Evolutionary conservation across 352 stramenopile species (phyloP).

Genomic region (Pythium sukuiense): DNA sequence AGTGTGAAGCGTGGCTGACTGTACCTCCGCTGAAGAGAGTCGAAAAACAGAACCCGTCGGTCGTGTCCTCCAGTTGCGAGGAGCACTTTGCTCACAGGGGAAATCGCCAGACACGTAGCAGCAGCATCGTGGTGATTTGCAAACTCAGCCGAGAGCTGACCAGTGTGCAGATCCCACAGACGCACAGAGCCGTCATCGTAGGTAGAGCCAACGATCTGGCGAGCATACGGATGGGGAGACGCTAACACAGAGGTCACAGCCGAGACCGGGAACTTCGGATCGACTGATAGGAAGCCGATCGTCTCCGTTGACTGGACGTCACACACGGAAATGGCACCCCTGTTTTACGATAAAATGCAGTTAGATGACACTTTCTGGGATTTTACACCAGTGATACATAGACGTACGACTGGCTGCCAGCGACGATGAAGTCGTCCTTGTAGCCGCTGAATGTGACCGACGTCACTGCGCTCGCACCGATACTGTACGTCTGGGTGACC

Average conservation of each 20-base stretch:
- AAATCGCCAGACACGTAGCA: slow-evolving; percentile 56
- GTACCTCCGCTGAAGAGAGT: slow-evolving; percentile 63
- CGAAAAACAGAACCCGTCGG: slow-evolving; percentile 72
- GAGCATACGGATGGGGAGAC: slow-evolving; percentile 62
- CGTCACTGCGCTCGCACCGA: slow-evolving; percentile 61
- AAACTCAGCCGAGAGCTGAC: slow-evolving; percentile 58
- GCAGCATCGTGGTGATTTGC: slow-evolving; percentile 54
- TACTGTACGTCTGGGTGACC: slow-evolving; percentile 60
- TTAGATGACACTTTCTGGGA: too few relatives aligned
- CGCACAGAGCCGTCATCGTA: slow-evolving; percentile 67
- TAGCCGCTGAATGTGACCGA: slow-evolving; percentile 69
- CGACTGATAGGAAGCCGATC: slow-evolving; percentile 46
- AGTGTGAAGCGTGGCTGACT: background rate
- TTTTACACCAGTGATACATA: too few relatives aligned
- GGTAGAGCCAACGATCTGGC: slow-evolving; percentile 51
- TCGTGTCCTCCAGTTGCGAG: slow-evolving; percentile 58
- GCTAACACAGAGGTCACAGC: slow-evolving; percentile 54
- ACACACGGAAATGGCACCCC: slow-evolving; percentile 62
- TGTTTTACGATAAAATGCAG: slow-evolving; percentile 14
- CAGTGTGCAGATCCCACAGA: slow-evolving; percentile 63
- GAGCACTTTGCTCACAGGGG: slow-evolving; percentile 70
- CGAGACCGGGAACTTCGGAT: slow-evolving; percentile 46
- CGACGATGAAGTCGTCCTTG: slow-evolving; percentile 74
- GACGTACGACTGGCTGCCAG: slow-evolving; percentile 58
- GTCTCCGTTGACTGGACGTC: slow-evolving; percentile 62